phyloP scores from a whole-genome alignment of 257 asterid genomes.

The Lantana camara region DNA sequence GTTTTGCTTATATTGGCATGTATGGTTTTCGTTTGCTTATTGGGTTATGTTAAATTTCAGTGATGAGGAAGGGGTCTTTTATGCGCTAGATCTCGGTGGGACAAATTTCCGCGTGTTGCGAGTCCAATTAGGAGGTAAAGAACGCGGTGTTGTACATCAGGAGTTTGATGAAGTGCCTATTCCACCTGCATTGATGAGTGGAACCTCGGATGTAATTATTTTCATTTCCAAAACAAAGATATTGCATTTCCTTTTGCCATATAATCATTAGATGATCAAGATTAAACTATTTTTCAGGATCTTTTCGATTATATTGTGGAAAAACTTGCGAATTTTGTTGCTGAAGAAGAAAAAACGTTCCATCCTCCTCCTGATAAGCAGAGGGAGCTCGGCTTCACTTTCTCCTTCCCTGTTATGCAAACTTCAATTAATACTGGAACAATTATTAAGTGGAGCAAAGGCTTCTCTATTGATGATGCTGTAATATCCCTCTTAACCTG shows the following conservation, averaged over 20 bases:
- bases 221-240: background rate
- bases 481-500: slow-evolving; percentile 29
- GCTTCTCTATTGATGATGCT: slow-evolving; percentile 76
- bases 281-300: slow-evolving; percentile 48
- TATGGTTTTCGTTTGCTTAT: background rate
- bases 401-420: slow-evolving; percentile 83
- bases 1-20: background rate
- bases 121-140: slow-evolving; percentile 77
- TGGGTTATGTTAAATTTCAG: slow-evolving; percentile 33
- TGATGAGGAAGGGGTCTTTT: slow-evolving; percentile 84
- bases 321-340: slow-evolving; percentile 61
- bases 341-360: slow-evolving; percentile 53
- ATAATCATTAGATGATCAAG: slow-evolving; percentile 8
- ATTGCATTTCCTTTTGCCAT: background rate
- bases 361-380: slow-evolving; percentile 53
- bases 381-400: slow-evolving; percentile 78
- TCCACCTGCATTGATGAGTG: slow-evolving; percentile 82
- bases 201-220: slow-evolving; percentile 49
- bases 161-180: slow-evolving; percentile 84
- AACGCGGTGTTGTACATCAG: slow-evolving; percentile 59
- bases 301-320: slow-evolving; percentile 68
- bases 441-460: slow-evolving; percentile 83
- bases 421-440: slow-evolving; percentile 71
- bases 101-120: slow-evolving; percentile 89
- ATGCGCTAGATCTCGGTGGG: slow-evolving; percentile 95